Evolutionary conservation across 495 filamentous ascomycete genomes (phyloP), one percentile per base, ranked within the genome.

Genomic region (Sporormia fimetaria): DNA sequence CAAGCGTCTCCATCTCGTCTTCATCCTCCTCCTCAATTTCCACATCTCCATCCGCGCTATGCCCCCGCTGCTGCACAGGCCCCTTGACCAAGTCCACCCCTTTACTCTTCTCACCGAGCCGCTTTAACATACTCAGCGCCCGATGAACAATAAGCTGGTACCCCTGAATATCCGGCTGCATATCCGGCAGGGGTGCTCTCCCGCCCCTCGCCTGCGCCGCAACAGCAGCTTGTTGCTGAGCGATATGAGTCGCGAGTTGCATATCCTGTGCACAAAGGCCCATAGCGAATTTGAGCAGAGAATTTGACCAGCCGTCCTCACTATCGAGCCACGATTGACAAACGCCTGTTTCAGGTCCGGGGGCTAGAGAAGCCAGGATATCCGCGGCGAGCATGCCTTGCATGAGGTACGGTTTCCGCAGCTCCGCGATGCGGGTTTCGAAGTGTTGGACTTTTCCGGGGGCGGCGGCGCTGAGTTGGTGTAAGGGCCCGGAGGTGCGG

Each of bases 381-480:
- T 98, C 88, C 3, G 85, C 88, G 2, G 87, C 83, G 4, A 98
- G 65, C 46, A 98, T 74, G 4, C 85, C 85, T 64, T 98, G 90
- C 71, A 87, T 83, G 33, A 98, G 65, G 44, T 81, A 75, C 0
- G 90, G 78, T 60, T 86, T 88, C 23, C 90, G 81, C 8, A 71
- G 76, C 58, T 93, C 83, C 12, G 83, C 74, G 7, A 83, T 70
- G 2, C 75, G 68, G 2, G 77, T 65, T 2, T 57, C 54, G 23
- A 33, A 18, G 14, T 16, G 10, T n/a, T 33, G 29, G 9, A 40
- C 37, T 12, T 47, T 26, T 40, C 21, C 31, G 4, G 22, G 34
- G 32, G 37, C 37, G 22, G 34, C 29, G 32, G 37, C 20, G 21
- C 29, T 26, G 9, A 45, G 20, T 7, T 48, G 23, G 14, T 37